Conservation (phyloP, 441 rosid species). For the Flueggea neowawraea region DNA sequence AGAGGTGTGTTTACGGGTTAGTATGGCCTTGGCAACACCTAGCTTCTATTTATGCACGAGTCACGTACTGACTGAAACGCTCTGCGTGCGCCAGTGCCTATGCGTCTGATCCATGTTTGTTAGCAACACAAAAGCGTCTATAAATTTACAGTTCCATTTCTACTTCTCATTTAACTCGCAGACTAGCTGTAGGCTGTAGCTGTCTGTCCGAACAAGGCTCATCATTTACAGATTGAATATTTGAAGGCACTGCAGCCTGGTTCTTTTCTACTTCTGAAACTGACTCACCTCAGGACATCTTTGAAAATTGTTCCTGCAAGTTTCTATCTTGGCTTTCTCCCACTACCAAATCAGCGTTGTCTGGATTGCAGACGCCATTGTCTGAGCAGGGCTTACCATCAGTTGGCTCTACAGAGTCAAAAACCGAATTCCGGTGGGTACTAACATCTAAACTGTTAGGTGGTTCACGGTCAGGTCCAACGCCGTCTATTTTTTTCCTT, state of each 20-base stretch:
- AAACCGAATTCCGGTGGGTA: not conserved
- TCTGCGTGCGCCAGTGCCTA: too few species aligned
- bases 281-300: slow-evolving; percentile 29
- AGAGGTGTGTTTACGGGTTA: too few species aligned
- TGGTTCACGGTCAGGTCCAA: slow-evolving; percentile 10
- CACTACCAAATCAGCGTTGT: slow-evolving; percentile 7
- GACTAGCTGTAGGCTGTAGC: slow-evolving; percentile 25
- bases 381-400: slow-evolving; percentile 12
- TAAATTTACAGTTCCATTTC: slow-evolving; percentile 17
- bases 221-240: slow-evolving; percentile 27
- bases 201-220: slow-evolving; percentile 42
- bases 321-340: slow-evolving; percentile 24
- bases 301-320: slow-evolving; percentile 42
- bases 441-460: slow-evolving; percentile 2
- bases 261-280: slow-evolving; percentile 10
- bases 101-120: too few species aligned
- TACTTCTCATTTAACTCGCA: slow-evolving; percentile 23
- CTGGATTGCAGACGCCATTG: slow-evolving; percentile 2
- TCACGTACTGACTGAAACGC: too few species aligned
- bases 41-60: too few species aligned
- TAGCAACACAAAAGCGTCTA: not conserved
- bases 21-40: too few species aligned
- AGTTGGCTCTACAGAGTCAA: slow-evolving; percentile 6
- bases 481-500: slow-evolving; percentile 11
- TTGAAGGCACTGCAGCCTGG: slow-evolving; percentile 13